A percentile compares a stretch with the other conserved stretches of the same genome.
phyloP scores from a whole-genome alignment of 306 rosid species.

The Sechiopsis laciniata region DNA sequence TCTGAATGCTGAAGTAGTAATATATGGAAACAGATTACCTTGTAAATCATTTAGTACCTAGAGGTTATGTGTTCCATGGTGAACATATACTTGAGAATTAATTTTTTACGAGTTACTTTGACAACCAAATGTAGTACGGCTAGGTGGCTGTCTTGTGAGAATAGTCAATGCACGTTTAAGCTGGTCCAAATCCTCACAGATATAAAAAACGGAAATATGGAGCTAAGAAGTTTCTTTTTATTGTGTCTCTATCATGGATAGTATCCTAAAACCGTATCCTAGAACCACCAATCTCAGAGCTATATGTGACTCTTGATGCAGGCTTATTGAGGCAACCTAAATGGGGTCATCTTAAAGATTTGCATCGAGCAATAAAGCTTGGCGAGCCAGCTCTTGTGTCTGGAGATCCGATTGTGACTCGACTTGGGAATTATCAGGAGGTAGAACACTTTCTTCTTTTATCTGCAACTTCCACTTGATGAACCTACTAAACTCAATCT shows the following conservation, averaged over 20 bases:
- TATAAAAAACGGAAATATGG: no score
- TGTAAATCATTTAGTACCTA: no score
- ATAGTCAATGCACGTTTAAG: no score
- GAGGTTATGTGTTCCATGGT: no score
- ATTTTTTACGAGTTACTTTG: no score
- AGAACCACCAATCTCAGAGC: conserved; percentile 7
- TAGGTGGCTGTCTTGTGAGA: no score
- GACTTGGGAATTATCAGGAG: conserved; percentile 72
- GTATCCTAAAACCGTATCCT: background rate
- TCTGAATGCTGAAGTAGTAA: background rate
- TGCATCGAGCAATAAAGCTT: conserved; percentile 86
- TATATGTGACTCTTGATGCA: conserved; percentile 27
- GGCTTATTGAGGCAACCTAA: conserved; percentile 81
- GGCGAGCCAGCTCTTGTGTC: conserved; percentile 89
- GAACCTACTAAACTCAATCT: conserved; percentile 18
- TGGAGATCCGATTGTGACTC: conserved; percentile 53
- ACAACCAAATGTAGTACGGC: no score
- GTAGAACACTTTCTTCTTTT: conserved; percentile 34
- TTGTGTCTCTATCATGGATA: background rate
- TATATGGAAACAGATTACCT: background rate
- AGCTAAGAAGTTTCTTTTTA: background rate
- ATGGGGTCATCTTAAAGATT: conserved; percentile 97
- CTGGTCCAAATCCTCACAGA: no score
- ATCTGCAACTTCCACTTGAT: conserved; percentile 18
- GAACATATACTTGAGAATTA: no score